A percentile compares a stretch with the other conserved stretches of the same genome.
Conservation (phyloP, 129 eudicot species). For the Pseudognaphalium luteoalbum region DNA sequence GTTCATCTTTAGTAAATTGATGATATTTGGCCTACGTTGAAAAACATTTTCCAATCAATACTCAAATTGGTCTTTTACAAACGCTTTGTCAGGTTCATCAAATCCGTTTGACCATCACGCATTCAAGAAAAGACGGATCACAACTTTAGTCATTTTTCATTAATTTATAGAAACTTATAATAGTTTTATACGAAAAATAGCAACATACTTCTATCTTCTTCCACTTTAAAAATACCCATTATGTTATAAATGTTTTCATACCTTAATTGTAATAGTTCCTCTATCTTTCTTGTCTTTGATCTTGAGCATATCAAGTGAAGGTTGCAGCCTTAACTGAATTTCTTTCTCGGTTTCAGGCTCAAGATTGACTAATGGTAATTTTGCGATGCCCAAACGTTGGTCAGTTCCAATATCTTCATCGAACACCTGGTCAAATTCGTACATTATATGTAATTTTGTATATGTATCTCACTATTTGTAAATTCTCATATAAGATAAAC, state of each 20-base stretch:
- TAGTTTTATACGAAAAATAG: background rate
- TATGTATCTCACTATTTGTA: too few species aligned
- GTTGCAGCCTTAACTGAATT: slow-evolving; percentile 61
- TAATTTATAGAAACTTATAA: background rate
- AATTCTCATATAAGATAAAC: too few species aligned
- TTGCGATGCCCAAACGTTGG: slow-evolving; percentile 75
- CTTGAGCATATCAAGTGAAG: slow-evolving; percentile 87
- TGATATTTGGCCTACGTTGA: slow-evolving; percentile 69
- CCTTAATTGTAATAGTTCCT: slow-evolving; percentile 86
- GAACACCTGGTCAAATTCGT: slow-evolving; percentile 54
- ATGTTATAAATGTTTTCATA: slow-evolving; percentile 38
- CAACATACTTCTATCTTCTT: background rate
- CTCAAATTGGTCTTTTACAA: background rate
- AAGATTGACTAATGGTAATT: slow-evolving; percentile 63
- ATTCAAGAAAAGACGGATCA: background rate
- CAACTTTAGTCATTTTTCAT: too few species aligned
- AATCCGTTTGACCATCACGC: too few species aligned
- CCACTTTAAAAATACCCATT: background rate
- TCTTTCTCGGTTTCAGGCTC: slow-evolving; percentile 68
- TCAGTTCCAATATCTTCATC: slow-evolving; percentile 94
- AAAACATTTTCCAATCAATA: background rate
- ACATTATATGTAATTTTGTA: too few species aligned
- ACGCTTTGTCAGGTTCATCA: background rate
- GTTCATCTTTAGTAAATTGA: slow-evolving; percentile 73
- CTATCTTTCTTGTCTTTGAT: slow-evolving; percentile 94